These are phyloP conservation scores for Pseudocercospora pini-densiflorae DNA, from an alignment of 2,329 filamentous ascomycete species.

Conservation along the genomic window DNA sequence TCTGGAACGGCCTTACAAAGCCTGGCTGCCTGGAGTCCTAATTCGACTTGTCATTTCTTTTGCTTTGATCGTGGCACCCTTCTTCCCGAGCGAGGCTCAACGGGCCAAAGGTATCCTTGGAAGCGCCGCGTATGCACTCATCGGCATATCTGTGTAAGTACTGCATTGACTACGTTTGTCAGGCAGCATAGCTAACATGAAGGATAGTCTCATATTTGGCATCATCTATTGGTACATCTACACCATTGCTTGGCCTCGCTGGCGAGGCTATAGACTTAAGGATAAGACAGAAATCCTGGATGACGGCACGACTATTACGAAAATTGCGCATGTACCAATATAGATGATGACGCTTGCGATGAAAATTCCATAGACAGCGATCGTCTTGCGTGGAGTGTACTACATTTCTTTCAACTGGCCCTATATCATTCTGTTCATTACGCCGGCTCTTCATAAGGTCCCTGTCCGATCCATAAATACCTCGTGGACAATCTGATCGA, in stretches of 20 bases:
- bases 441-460: no score
- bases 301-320: slow-evolving; percentile 71
- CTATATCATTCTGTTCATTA: no score
- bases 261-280: slow-evolving; percentile 65
- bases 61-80: slow-evolving; percentile 62
- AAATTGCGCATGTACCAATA: slow-evolving; percentile 24
- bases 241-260: slow-evolving; percentile 64
- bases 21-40: slow-evolving; percentile 64
- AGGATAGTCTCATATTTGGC: slow-evolving; percentile 59
- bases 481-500: no score
- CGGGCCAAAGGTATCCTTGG: slow-evolving; percentile 53
- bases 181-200: slow-evolving; percentile 17
- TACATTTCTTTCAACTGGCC: no score
- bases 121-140: slow-evolving; percentile 59
- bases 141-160: slow-evolving; percentile 59
- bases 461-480: no score
- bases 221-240: slow-evolving; percentile 71
- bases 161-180: neutral
- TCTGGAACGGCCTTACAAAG: slow-evolving; percentile 66
- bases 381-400: no score
- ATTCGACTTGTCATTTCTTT: slow-evolving; percentile 60
- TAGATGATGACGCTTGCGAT: neutral
- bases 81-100: slow-evolving; percentile 60
- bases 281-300: slow-evolving; percentile 63
- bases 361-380: no score